A percentile compares a stretch with the other conserved stretches of the same genome.
Conservation (phyloP, 169 alveolate species). For the Babesia sp. region DNA sequence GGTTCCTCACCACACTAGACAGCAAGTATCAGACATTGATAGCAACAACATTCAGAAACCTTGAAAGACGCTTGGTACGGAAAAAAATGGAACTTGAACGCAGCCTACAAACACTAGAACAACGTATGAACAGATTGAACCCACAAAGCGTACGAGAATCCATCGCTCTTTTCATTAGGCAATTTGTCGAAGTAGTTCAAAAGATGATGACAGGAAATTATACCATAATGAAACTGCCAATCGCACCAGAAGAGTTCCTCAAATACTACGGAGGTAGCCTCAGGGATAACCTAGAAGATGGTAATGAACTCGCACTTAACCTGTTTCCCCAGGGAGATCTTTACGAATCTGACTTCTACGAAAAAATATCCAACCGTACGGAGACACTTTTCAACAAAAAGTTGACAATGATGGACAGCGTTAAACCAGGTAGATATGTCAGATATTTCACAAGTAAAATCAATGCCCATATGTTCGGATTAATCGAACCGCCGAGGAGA, state of each 20-base stretch:
- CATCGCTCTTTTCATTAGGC: constrained; percentile 80
- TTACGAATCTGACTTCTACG: constrained; percentile 78
- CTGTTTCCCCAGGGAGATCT: constrained; percentile 79
- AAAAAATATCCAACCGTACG: constrained; percentile 65
- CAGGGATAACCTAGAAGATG: constrained; percentile 83
- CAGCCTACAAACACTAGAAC: constrained; percentile 68
- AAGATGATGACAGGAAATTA: constrained; percentile 86
- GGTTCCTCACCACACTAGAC: constrained; percentile 78
- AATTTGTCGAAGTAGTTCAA: constrained; percentile 79
- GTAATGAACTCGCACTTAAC: constrained; percentile 80
- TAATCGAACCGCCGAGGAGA: constrained; percentile 64
- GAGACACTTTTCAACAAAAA: constrained; percentile 65
- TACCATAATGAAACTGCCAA: constrained; percentile 81
- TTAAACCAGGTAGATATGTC: constrained; percentile 65
- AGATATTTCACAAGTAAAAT: constrained; percentile 61
- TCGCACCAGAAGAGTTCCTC: constrained; percentile 79
- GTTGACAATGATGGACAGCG: constrained; percentile 66
- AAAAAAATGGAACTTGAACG: constrained; percentile 77
- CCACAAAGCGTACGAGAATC: constrained; percentile 78
- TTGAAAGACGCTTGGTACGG: constrained; percentile 77
- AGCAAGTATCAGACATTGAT: constrained; percentile 79
- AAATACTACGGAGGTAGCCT: constrained; percentile 83
- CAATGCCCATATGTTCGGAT: constrained; percentile 66
- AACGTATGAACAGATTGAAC: constrained; percentile 68
- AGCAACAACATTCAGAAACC: constrained; percentile 73